Evolutionary conservation across 2,329 filamentous ascomycete genomes (phyloP).

Genomic region (Trichophyton benhamiae): DNA sequence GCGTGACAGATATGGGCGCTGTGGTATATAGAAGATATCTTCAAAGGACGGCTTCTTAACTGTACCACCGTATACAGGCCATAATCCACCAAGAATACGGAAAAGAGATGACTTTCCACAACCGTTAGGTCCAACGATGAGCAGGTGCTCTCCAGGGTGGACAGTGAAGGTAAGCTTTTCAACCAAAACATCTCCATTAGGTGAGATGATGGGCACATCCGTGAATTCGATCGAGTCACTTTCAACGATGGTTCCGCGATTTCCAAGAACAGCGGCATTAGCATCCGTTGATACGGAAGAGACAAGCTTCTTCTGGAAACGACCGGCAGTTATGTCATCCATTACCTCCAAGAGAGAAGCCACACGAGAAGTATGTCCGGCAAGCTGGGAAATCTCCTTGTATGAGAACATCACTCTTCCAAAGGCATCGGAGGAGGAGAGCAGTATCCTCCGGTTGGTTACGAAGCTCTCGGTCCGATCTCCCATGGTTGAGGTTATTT

Average conservation of each 20-base stretch:
- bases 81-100: constrained; percentile 87
- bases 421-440: constrained; percentile 90
- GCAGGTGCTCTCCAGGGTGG: constrained; percentile 71
- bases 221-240: constrained; percentile 74
- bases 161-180: constrained; percentile 77
- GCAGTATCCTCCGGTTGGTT: constrained; percentile 80
- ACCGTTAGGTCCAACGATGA: constrained; percentile 92
- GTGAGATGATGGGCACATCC: constrained; percentile 88
- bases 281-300: constrained; percentile 72
- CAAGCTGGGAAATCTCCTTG: constrained; percentile 91
- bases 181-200: constrained; percentile 87
- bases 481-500: constrained; percentile 40
- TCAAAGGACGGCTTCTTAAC: constrained; percentile 84
- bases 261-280: constrained; percentile 70
- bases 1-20: constrained; percentile 82
- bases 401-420: constrained; percentile 96
- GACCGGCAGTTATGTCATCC: constrained; percentile 78
- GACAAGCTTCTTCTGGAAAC: constrained; percentile 92
- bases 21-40: constrained; percentile 96
- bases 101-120: constrained; percentile 95
- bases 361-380: constrained; percentile 87
- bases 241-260: constrained; percentile 70
- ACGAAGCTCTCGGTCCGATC: constrained; percentile 61
- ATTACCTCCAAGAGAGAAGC: constrained; percentile 84
- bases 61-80: constrained; percentile 92